Conservation (phyloP, 768 basidiomycete species). For the Pulveroboletus sp. region DNA sequence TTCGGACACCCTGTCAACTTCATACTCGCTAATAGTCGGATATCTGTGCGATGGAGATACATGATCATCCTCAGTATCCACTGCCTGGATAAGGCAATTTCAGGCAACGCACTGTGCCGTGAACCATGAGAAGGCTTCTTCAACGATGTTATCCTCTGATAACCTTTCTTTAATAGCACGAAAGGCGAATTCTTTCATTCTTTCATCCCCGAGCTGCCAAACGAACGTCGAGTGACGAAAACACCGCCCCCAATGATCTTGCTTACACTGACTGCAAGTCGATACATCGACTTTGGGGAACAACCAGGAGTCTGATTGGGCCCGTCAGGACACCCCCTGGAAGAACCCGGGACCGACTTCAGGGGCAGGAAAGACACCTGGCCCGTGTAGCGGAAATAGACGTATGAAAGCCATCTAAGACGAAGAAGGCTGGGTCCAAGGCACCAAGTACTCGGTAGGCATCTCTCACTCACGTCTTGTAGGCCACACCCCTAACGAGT, state of each 20-base stretch:
- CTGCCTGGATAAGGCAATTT: neutral
- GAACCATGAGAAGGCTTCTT: slow-evolving; percentile 29
- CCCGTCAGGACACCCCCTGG: neutral
- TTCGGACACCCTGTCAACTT: slow-evolving; percentile 18
- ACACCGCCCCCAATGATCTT: neutral
- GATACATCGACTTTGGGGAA: slow-evolving; percentile 38
- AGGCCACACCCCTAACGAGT: slow-evolving; percentile 27
- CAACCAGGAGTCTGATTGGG: slow-evolving; percentile 11
- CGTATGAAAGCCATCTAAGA: slow-evolving; percentile 24
- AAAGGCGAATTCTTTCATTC: slow-evolving; percentile 22
- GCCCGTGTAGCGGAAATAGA: slow-evolving; percentile 30
- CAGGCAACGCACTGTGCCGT: slow-evolving; percentile 26
- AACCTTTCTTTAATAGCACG: slow-evolving; percentile 21
- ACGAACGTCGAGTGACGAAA: neutral
- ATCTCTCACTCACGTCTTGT: slow-evolving; percentile 22
- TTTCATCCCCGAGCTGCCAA: slow-evolving; percentile 23
- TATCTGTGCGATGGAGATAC: slow-evolving; percentile 13
- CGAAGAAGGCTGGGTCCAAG: neutral
- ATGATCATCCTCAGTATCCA: neutral
- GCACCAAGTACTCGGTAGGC: neutral
- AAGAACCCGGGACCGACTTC: slow-evolving; percentile 14
- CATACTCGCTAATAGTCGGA: slow-evolving; percentile 8
- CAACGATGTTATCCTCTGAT: slow-evolving; percentile 24
- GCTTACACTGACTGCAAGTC: slow-evolving; percentile 27
- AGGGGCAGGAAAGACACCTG: slow-evolving; percentile 23